These are phyloP conservation scores for Trypanosoma platydactyli DNA, from an alignment of 208 protist genomes.

Conservation along the genomic window DNA sequence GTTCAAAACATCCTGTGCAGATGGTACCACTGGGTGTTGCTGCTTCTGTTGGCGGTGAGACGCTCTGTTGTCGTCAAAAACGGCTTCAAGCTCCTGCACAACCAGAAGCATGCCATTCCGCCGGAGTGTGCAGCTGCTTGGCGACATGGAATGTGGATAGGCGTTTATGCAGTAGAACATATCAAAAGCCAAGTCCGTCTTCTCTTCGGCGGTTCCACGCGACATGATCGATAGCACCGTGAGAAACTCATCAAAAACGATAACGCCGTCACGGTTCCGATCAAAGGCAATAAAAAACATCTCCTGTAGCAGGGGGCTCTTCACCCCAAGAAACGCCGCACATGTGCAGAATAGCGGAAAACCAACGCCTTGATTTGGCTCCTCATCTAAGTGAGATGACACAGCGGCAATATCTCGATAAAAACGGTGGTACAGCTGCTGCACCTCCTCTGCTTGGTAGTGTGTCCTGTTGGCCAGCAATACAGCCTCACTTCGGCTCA, in stretches of 20 bases:
- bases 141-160: slow-evolving; percentile 4
- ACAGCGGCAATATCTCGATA: slow-evolving; percentile 11
- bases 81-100: background rate
- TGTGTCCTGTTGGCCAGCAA: slow-evolving; percentile 10
- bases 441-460: slow-evolving; percentile 6
- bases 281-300: slow-evolving; percentile 19
- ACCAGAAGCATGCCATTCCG: slow-evolving; percentile 3
- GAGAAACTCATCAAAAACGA: slow-evolving; percentile 9
- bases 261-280: slow-evolving; percentile 2
- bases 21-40: background rate
- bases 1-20: background rate
- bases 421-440: slow-evolving; percentile 10
- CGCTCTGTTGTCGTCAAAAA: background rate
- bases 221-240: slow-evolving; percentile 10
- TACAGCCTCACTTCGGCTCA: background rate
- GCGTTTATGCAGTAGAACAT: slow-evolving; percentile 4
- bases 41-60: background rate
- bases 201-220: slow-evolving; percentile 4
- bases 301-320: slow-evolving; percentile 8
- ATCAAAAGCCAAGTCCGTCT: slow-evolving; percentile 14
- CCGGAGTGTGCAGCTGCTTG: background rate
- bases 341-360: slow-evolving; percentile 10
- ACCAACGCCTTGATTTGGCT: background rate
- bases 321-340: slow-evolving; percentile 5
- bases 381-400: background rate